Evolutionary conservation across 139 green algal genomes (phyloP).

Genomic region (Bryopsis sp.): DNA sequence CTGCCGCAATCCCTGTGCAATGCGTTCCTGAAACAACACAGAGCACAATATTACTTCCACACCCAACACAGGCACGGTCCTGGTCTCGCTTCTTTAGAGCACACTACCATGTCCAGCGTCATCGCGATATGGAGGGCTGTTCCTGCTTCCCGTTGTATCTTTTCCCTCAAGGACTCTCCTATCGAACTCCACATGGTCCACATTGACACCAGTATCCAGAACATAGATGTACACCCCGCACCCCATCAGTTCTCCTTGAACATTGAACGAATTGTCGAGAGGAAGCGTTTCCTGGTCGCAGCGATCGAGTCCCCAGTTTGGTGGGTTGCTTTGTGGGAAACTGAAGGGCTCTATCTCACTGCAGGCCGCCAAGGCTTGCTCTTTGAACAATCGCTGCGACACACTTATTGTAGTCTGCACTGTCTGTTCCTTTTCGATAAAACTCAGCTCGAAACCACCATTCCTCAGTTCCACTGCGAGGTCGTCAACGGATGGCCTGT

Average conservation of each 20-base stretch:
- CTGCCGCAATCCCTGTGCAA: constrained; percentile 11
- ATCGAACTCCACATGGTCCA: constrained; percentile 2
- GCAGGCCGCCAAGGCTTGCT: no score
- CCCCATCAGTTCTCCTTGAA: constrained; percentile 1
- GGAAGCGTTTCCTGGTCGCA: neutral
- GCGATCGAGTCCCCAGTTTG: constrained; percentile 5
- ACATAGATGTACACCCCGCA: constrained; percentile 14
- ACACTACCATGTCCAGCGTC: constrained; percentile 5
- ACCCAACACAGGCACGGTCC: no score
- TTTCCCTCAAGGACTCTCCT: neutral
- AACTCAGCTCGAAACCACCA: no score
- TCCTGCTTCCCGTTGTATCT: neutral
- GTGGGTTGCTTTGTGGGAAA: neutral
- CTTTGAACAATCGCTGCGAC: no score
- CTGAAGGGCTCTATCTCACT: no score
- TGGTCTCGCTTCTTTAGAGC: neutral
- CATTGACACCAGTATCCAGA: constrained; percentile 1
- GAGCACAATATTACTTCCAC: no score
- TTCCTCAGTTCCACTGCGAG: no score
- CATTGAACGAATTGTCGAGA: neutral
- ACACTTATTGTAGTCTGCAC: no score
- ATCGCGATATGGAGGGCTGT: neutral
- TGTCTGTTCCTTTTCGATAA: no score
- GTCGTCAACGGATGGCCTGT: no score
- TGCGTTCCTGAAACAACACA: constrained; percentile 9